These are phyloP conservation scores for Penstemon eatonii DNA, from an alignment of 257 asterid species.

Conservation along the genomic window DNA sequence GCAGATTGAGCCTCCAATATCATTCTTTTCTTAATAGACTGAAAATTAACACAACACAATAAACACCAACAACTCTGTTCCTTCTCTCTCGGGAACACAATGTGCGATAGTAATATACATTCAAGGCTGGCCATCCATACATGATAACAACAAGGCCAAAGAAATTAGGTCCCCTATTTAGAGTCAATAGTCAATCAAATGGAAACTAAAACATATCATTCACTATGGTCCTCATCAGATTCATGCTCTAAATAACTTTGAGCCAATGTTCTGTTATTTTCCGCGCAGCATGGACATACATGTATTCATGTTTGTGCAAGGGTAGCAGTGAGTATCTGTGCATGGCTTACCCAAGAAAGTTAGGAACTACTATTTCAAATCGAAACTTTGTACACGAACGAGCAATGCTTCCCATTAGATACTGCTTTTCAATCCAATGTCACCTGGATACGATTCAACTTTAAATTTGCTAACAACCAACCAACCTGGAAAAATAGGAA, in stretches of 20 bases:
- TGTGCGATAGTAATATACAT: no score
- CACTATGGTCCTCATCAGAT: constrained; percentile 21
- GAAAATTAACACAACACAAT: no score
- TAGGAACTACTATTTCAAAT: constrained; percentile 7
- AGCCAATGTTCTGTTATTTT: constrained; percentile 12
- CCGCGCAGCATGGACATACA: constrained; percentile 23
- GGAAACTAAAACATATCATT: constrained; percentile 17
- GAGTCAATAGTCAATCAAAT: constrained; percentile 12
- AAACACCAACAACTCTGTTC: no score
- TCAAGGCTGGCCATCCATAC: constrained; percentile 14
- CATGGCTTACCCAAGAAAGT: constrained; percentile 29
- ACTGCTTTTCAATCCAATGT: constrained; percentile 4
- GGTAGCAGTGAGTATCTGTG: constrained; percentile 31
- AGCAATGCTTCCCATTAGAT: constrained; percentile 10
- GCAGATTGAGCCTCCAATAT: no score
- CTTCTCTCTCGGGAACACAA: no score
- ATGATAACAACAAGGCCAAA: constrained; percentile 20
- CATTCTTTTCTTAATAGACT: no score
- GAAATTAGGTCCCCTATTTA: constrained; percentile 17
- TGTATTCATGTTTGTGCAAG: constrained; percentile 29
- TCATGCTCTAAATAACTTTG: constrained; percentile 8
- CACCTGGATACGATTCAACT: constrained; percentile 7
- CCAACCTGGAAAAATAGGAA: constrained; percentile 25
- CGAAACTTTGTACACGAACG: constrained; percentile 5
- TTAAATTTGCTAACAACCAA: constrained; percentile 19